Percentiles rank a stretch among this genome's conserved stretches.
Evolutionary conservation across 2,329 filamentous ascomycete genomes (phyloP).

Genomic region (Dactylella cylindrospora): DNA sequence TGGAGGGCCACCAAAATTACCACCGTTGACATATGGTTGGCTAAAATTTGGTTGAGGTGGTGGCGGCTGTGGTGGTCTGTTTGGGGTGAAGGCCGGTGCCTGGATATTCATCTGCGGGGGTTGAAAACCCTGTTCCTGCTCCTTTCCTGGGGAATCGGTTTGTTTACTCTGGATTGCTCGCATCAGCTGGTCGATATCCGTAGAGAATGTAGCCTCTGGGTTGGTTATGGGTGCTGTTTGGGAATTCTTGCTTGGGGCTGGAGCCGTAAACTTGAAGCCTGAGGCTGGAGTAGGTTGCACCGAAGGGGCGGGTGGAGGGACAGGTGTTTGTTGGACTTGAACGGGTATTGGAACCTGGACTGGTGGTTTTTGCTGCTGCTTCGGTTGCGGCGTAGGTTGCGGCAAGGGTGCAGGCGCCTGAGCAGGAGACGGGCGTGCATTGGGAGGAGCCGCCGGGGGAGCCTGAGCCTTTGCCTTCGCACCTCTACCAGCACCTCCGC

Average conservation of each 20-base stretch:
- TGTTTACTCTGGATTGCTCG: conserved; percentile 76
- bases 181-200: conserved; percentile 84
- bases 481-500: conserved; percentile 14
- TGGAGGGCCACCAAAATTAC: conserved; percentile 41
- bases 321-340: conserved; percentile 27
- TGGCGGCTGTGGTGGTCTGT: no score
- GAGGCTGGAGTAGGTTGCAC: conserved; percentile 10
- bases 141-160: conserved; percentile 21
- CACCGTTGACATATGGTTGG: conserved; percentile 32
- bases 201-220: conserved; percentile 68
- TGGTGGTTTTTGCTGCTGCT: conserved; percentile 35
- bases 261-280: conserved; percentile 32
- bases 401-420: neutral
- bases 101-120: conserved; percentile 1
- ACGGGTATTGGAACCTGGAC: conserved; percentile 24
- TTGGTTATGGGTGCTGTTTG: conserved; percentile 50
- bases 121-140: conserved; percentile 20
- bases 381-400: neutral
- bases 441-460: neutral
- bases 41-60: conserved; percentile 19
- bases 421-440: neutral
- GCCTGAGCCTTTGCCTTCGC: conserved; percentile 20
- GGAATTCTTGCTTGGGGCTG: conserved; percentile 41
- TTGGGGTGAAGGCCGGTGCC: no score
- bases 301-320: conserved; percentile 17